Base-by-base conservation (phyloP, 371 early-diverging fungal genomes). In the Capillidium heterosporum region DNA sequence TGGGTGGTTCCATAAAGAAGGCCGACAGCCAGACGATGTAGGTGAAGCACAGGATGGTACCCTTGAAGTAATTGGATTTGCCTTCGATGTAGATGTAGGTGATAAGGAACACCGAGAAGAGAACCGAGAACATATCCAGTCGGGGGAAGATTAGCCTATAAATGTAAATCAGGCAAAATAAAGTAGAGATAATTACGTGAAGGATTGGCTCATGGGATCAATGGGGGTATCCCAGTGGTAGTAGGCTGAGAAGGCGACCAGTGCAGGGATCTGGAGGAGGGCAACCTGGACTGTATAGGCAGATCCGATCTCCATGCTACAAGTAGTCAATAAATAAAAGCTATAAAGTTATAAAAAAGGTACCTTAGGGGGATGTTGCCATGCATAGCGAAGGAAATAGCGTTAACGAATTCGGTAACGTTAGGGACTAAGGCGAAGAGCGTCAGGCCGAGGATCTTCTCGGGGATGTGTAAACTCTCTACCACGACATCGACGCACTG, bases 331-430 rank as follows among this genome's bases (percentile, higher is more conserved):
- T 29, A 23, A 19, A 46, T 13, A 48, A 42, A 15, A 47, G 21
- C n/a, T 21, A 2, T 24, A 29, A 57, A 24, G 21, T 10, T 57
- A 21, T 3, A 56, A 53, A 60, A 48, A 35, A 24, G 44, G 23
- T 64, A 65, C 55, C 90, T 84, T 35, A 96, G 73, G 0, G 85
- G 88, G 68, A 96, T 90, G 66, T 95, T 94, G 49, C 89, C 88
- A 64, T 85, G 74, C 56, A 88, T 66, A 8, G 95, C 93, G 74
- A 96, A 96, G 2, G 92, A 87, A 58, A 92, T 88, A 31, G 94
- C 95, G 64, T 96, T 96, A 75, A 89, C 84, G 63, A 96, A 92
- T 70, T 96, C 97, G 13, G 97, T 91, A 42, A 93, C 84, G 57
- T 84, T 88, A n/a, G 97, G 97, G 1, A 55, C 95, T 56, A 95